Evolutionary conservation across 2,329 filamentous ascomycete genomes (phyloP).

Genomic region (Didymella sp.): DNA sequence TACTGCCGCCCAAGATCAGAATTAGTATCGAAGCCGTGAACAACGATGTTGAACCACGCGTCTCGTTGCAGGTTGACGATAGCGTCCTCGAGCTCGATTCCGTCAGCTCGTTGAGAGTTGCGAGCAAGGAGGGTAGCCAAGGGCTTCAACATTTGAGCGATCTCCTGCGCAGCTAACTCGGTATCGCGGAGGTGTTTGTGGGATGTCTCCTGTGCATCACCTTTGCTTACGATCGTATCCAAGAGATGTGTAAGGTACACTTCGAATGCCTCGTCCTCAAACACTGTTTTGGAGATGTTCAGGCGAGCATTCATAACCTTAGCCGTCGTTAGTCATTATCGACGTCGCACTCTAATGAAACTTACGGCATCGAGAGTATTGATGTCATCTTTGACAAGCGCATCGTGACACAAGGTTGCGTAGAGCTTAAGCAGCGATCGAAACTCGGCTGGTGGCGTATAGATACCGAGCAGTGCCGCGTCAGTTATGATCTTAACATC

Average conservation of each 20-base stretch:
- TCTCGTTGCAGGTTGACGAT: conserved; percentile 79
- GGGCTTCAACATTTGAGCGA: conserved; percentile 84
- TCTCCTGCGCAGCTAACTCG: conserved; percentile 83
- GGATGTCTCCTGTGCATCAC: conserved; percentile 76
- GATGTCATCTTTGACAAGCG: conserved; percentile 71
- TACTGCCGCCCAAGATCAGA: conserved; percentile 77
- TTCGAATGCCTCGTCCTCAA: conserved; percentile 76
- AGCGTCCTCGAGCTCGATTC: conserved; percentile 56
- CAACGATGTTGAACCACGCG: conserved; percentile 97
- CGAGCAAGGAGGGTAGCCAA: conserved; percentile 81
- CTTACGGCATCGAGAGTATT: conserved; percentile 74
- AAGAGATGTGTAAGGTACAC: conserved; percentile 85
- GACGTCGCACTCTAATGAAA: conserved; percentile 17
- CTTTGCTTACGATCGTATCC: conserved; percentile 87
- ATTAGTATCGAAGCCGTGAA: conserved; percentile 83
- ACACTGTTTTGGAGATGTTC: conserved; percentile 74
- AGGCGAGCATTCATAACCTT: conserved; percentile 81
- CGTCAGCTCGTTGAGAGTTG: conserved; percentile 62
- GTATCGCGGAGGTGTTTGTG: conserved; percentile 78
- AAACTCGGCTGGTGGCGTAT: conserved; percentile 81
- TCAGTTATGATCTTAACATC: conserved; percentile 87
- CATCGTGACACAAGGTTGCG: conserved; percentile 74
- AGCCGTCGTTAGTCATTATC: conserved; percentile 8
- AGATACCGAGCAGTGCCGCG: conserved; percentile 77
- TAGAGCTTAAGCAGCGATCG: conserved; percentile 86